Conservation (phyloP, 2,329 filamentous ascomycete genomes). For the Apiospora aurea region DNA sequence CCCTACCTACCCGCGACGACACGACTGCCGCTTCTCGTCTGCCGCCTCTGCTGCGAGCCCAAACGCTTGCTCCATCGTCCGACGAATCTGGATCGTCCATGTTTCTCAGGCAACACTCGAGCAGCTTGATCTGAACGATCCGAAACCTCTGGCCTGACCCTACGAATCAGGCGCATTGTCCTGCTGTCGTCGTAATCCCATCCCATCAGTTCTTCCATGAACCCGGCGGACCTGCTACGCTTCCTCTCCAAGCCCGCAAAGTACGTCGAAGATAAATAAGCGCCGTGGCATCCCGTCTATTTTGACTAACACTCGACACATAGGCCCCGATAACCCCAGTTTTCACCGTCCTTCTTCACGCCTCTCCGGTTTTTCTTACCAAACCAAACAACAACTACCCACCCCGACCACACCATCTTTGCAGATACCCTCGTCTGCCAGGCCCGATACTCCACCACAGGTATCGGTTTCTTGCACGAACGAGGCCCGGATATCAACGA, state of each 20-base stretch:
- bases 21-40: background rate
- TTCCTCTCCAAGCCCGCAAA: conserved; percentile 95
- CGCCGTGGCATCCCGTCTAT: conserved; percentile 16
- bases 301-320: conserved; percentile 37
- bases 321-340: conserved; percentile 61
- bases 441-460: conserved; percentile 81
- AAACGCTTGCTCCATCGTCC: background rate
- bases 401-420: conserved; percentile 34
- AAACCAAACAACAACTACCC: conserved; percentile 24
- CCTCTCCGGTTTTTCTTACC: conserved; percentile 14
- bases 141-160: background rate
- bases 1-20: background rate
- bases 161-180: conserved; percentile 20
- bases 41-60: background rate
- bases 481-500: conserved; percentile 64
- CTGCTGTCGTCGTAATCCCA: background rate
- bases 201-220: conserved; percentile 73
- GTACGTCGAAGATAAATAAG: conserved; percentile 58
- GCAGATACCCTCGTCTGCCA: conserved; percentile 77
- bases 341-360: conserved; percentile 14
- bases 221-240: conserved; percentile 86
- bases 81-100: conserved; percentile 11
- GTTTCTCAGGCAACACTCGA: background rate
- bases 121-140: conserved; percentile 5
- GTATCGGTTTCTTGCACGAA: conserved; percentile 83